Percentiles rank a stretch among this genome's conserved stretches.
Evolutionary conservation across 2,329 filamentous ascomycete genomes (phyloP).

Genomic region (Sporothrix pseudoabietina): DNA sequence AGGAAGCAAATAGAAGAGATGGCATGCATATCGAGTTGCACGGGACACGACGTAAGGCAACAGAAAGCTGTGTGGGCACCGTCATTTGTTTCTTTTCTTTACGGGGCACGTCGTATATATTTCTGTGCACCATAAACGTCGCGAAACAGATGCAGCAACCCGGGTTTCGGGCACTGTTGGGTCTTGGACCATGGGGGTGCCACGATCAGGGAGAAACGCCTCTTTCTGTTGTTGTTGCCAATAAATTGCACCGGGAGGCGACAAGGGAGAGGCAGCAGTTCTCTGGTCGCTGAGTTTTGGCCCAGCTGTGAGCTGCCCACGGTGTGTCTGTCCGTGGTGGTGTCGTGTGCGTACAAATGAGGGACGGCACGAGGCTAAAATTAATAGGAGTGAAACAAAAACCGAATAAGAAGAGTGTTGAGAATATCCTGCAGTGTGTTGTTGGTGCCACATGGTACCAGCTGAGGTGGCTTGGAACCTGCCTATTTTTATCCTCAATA

Average conservation of each 20-base stretch:
- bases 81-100: background rate
- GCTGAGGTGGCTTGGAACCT: background rate
- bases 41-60: background rate
- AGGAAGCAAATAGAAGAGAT: background rate
- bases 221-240: background rate
- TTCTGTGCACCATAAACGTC: background rate
- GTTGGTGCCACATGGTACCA: background rate
- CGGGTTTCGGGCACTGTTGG: conserved; percentile 3
- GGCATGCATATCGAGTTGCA: conserved; percentile 12
- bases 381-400: background rate
- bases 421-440: background rate
- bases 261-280: background rate
- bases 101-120: background rate
- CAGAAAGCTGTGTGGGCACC: background rate
- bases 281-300: background rate
- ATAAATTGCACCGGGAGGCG: background rate
- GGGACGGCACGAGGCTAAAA: conserved; percentile 11
- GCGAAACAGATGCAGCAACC: conserved; percentile 5
- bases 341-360: background rate
- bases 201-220: background rate
- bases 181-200: background rate
- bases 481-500: background rate
- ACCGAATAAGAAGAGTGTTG: background rate
- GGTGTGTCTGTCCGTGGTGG: background rate
- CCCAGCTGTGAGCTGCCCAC: background rate